A percentile compares a stretch with the other conserved stretches of the same genome.
These are phyloP conservation scores for Termitomyces sp. DNA, from an alignment of 768 basidiomycete species.

Conservation along the genomic window DNA sequence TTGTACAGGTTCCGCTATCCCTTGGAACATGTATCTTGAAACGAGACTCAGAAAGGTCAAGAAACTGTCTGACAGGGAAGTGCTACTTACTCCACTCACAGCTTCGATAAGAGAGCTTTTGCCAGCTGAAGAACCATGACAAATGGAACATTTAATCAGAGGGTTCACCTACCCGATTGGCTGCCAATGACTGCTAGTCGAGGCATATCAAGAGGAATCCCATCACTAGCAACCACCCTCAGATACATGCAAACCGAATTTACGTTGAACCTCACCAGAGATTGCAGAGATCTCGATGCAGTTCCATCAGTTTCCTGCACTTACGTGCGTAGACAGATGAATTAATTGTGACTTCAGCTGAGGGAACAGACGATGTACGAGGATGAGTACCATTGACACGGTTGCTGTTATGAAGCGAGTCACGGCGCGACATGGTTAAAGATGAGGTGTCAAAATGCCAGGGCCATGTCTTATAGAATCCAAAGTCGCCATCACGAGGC, in stretches of 20 bases:
- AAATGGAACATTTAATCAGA: not conserved
- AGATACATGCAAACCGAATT: not conserved
- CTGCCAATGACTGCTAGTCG: conserved; percentile 4
- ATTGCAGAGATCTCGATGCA: not conserved
- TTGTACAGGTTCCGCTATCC: conserved; percentile 56
- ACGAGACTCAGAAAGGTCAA: not conserved
- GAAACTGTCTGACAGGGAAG: not conserved
- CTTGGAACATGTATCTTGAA: conserved; percentile 57
- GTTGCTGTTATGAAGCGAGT: not conserved
- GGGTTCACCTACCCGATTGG: not conserved
- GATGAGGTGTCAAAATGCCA: not conserved
- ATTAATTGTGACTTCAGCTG: not conserved
- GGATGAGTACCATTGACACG: not conserved
- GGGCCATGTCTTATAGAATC: not conserved
- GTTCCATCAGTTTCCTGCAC: conserved; percentile 2
- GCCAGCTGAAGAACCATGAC: not conserved
- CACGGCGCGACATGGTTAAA: not conserved
- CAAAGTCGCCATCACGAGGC: not conserved
- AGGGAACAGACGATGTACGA: not conserved
- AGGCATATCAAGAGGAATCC: conserved; percentile 5
- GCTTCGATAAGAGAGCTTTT: conserved; percentile 6
- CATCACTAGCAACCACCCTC: not conserved
- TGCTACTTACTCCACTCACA: conserved; percentile 2
- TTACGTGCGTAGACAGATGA: conserved; percentile 1
- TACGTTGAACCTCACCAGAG: not conserved